Evolutionary conservation across 192 early-diverging fungal species (phyloP), one percentile per base, ranked within the genome.

Genomic region (Dispira parvispora): DNA sequence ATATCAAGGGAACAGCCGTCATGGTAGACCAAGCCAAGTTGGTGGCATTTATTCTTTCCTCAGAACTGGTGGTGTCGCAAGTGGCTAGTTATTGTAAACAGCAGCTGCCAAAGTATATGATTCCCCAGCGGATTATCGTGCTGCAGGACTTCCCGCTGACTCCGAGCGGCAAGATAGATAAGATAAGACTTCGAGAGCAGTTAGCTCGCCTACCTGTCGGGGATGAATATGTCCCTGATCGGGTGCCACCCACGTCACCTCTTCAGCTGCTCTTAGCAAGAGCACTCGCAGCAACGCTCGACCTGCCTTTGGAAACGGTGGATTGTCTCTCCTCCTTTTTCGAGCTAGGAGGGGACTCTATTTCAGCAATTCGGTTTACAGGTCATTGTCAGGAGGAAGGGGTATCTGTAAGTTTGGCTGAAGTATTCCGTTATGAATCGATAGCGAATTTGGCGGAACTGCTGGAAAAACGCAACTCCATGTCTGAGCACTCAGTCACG

Each of bases 361-460:
- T 55, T 26, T 55, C 53, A 10, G 53, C 53, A 20, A 55, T 55
- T 10, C 53, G 13, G 53, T 55, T 55, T 18, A 13, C 25, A 27
- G 13, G 23, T 13, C 16, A 27, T 13, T 18, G 53, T 26, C 20
- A 26, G 10, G 27, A 26, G 53, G 13, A 26, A 20, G 53, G 53
- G 3, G 20, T 55, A 20, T 26, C 53, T 3, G 12, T 55, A 13
- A 55, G 23, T 4, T 20, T 55, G 20, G 53, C 53, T 13, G n/a
- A 55, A 10, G 25, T 55, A 2, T 26, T 55, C 13, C 20, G 2
- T 3, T 26, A 55, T 13, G 23, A 20, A 3, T 13, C 27, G 23
- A 3, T 55, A 27, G 18, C 53, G 6, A 20, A 10, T 13, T 26
- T 55, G 25, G 53, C 20, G 3, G 23, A 55, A 27, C 3, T 10